phyloP scores from a whole-genome alignment of 108 stramenopile genomes.

The Skeletonema costatum region DNA sequence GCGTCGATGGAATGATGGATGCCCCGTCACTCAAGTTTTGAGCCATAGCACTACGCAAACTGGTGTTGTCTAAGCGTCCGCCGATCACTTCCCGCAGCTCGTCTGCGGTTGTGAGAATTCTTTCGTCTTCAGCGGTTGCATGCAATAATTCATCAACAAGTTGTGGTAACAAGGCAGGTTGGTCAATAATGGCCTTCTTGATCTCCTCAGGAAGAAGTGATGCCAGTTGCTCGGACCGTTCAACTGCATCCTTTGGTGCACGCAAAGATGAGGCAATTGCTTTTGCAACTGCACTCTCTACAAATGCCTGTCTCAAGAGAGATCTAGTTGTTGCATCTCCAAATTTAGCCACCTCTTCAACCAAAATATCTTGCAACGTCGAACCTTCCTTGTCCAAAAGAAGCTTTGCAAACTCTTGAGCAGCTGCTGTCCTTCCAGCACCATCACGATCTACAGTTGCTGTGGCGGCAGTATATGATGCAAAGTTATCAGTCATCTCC shows the following conservation, averaged over 20 bases:
- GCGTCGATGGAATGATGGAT: conserved; percentile 43
- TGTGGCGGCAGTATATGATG: conserved; percentile 83
- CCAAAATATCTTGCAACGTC: conserved; percentile 72
- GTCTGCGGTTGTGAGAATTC: conserved; percentile 51
- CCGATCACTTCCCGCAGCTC: conserved; percentile 60
- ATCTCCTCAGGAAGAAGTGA: conserved; percentile 54
- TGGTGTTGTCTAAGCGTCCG: conserved; percentile 33
- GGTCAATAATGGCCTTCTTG: conserved; percentile 56
- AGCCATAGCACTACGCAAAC: conserved; percentile 35
- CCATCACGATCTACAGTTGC: conserved; percentile 72
- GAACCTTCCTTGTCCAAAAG: conserved; percentile 69
- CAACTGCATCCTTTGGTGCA: conserved; percentile 55
- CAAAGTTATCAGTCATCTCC: conserved; percentile 86
- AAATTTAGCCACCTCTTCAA: conserved; percentile 74
- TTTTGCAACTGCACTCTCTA: conserved; percentile 67
- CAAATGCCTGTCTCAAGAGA: conserved; percentile 56
- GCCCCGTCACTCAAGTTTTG: conserved; percentile 56
- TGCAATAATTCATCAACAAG: conserved; percentile 63
- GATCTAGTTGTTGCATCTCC: conserved; percentile 70
- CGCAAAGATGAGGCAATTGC: conserved; percentile 50
- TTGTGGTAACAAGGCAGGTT: conserved; percentile 58
- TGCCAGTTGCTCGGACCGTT: conserved; percentile 40
- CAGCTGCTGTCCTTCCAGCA: conserved; percentile 58
- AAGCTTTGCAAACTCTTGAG: conserved; percentile 72
- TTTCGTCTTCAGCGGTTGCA: conserved; percentile 63